These are phyloP conservation scores for Ecytonucleospora hepatopenaei DNA, from an alignment of 371 early-diverging fungal species.

Conservation along the genomic window DNA sequence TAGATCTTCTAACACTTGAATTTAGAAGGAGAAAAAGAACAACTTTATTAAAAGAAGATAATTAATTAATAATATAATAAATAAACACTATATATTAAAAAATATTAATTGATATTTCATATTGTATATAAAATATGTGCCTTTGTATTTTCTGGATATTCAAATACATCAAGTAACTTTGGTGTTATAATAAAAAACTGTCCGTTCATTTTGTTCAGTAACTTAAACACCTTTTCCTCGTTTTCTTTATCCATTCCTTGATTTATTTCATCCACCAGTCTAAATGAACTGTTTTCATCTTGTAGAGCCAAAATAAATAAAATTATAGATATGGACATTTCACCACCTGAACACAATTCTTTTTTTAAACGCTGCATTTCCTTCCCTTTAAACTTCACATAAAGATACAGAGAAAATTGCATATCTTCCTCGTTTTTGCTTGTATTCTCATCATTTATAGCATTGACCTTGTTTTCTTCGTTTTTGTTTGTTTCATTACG, in stretches of 20 bases:
- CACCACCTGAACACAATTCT: conserved; percentile 87
- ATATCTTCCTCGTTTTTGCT: background rate
- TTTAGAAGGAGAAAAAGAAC: background rate
- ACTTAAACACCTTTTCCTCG: conserved; percentile 83
- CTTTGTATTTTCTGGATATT: conserved; percentile 76
- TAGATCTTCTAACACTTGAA: background rate
- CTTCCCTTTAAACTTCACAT: conserved; percentile 61
- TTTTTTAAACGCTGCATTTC: conserved; percentile 75
- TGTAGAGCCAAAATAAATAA: conserved; percentile 87
- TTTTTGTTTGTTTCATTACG: background rate
- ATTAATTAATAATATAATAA: too few relatives aligned
- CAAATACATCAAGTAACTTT: conserved; percentile 82
- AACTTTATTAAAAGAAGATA: too few relatives aligned
- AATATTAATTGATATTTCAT: background rate
- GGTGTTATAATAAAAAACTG: conserved; percentile 93
- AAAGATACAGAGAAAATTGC: conserved; percentile 62
- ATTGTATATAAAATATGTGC: conserved; percentile 66
- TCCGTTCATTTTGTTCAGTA: conserved; percentile 42
- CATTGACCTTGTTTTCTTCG: background rate
- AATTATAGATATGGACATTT: conserved; percentile 65
- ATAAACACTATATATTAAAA: background rate
- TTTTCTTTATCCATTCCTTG: conserved; percentile 97
- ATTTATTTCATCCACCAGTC: conserved; percentile 98
- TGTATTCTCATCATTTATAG: background rate
- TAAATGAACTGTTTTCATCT: conserved; percentile 76